These are phyloP conservation scores for Coemansia sp. DNA, from an alignment of 192 early-diverging fungal species.

Conservation along the genomic window DNA sequence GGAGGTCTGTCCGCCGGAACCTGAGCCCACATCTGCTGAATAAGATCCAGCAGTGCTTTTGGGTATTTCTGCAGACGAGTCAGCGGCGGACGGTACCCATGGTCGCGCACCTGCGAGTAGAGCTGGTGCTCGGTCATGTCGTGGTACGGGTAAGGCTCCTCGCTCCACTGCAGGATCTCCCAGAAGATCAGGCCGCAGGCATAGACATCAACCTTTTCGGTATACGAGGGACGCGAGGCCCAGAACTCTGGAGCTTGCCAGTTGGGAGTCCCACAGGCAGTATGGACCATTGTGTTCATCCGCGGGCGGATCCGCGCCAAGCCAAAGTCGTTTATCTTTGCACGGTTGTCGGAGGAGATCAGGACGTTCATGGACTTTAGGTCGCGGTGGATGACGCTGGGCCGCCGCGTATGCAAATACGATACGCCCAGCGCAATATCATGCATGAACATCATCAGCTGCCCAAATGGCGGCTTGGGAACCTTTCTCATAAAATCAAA, in stretches of 20 bases:
- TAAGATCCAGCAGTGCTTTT: conserved; percentile 57
- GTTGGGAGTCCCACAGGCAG: conserved; percentile 77
- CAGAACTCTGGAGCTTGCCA: conserved; percentile 83
- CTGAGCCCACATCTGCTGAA: conserved; percentile 75
- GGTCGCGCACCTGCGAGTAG: conserved; percentile 63
- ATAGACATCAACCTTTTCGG: conserved; percentile 72
- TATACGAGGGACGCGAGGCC: conserved; percentile 67
- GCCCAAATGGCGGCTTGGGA: conserved; percentile 63
- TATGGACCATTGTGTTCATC: conserved; percentile 69
- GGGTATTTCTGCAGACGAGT: conserved; percentile 62
- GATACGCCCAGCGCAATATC: conserved; percentile 72
- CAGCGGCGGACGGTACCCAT: conserved; percentile 60
- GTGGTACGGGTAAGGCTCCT: conserved; percentile 69
- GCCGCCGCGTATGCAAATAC: conserved; percentile 70
- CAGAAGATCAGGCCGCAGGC: conserved; percentile 76
- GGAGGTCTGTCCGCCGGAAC: conserved; percentile 61
- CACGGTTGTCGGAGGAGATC: conserved; percentile 59
- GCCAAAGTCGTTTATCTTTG: conserved; percentile 83
- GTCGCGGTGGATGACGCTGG: conserved; percentile 74
- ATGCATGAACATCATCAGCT: conserved; percentile 74
- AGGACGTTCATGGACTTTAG: conserved; percentile 79
- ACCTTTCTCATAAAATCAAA: conserved; percentile 70
- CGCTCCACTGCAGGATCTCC: conserved; percentile 77
- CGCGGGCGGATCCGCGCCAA: conserved; percentile 70
- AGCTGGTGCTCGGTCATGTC: conserved; percentile 64